Percentiles rank a stretch among this genome's conserved stretches.
These are phyloP conservation scores for Dipteronia dyeriana DNA, from an alignment of 345 rosid species.

Conservation along the genomic window DNA sequence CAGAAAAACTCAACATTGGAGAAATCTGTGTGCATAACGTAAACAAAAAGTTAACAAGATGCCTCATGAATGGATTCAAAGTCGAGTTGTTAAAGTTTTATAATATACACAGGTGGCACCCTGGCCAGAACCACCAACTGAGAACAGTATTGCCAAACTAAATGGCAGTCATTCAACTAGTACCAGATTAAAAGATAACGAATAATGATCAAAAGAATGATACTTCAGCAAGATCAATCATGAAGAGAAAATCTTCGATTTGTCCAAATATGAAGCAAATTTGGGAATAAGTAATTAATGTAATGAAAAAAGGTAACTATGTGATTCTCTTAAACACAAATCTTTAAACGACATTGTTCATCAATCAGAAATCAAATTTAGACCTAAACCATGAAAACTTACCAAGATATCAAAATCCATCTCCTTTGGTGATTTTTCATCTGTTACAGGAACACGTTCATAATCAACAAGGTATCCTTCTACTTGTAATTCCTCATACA, in stretches of 20 bases:
- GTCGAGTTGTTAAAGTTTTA: constrained; percentile 6
- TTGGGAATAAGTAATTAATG: neutral
- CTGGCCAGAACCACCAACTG: neutral
- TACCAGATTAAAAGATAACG: neutral
- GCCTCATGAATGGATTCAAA: neutral
- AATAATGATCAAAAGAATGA: neutral
- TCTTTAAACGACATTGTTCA: neutral
- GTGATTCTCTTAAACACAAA: neutral
- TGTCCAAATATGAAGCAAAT: neutral
- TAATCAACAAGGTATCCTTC: constrained; percentile 89
- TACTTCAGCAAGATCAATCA: neutral
- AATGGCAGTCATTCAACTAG: neutral
- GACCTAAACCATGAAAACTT: constrained; percentile 36
- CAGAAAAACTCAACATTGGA: constrained; percentile 5
- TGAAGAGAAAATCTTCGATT: neutral
- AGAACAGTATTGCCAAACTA: neutral
- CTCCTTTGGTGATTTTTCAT: constrained; percentile 96
- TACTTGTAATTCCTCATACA: constrained; percentile 76
- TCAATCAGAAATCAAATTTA: constrained; percentile 7
- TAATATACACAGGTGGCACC: neutral
- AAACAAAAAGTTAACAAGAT: neutral
- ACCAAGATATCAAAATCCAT: constrained; percentile 87
- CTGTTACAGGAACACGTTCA: constrained; percentile 95
- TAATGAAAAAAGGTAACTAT: neutral
- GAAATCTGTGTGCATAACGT: neutral